Evolutionary conservation across 2,329 filamentous ascomycete genomes (phyloP).

Genomic region (Neodidymelliopsis sp.): DNA sequence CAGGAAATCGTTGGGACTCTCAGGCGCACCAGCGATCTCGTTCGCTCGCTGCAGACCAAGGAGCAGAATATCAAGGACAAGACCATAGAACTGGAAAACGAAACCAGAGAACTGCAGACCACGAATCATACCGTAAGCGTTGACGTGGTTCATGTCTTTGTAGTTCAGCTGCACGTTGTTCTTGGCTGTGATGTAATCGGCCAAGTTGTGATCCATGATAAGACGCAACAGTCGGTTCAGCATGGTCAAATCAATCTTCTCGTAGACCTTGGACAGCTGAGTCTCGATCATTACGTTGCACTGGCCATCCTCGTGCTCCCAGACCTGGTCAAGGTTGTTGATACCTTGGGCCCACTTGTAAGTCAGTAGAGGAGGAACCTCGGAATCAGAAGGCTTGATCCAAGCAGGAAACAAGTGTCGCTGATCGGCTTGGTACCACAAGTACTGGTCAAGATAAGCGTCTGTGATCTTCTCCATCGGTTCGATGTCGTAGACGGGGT

Average conservation of each 20-base stretch:
- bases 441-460: constrained; percentile 96
- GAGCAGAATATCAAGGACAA: constrained; percentile 91
- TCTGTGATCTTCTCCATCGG: constrained; percentile 99
- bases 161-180: constrained; percentile 99
- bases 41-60: constrained; percentile 95
- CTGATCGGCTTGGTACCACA: constrained; percentile 99
- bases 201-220: constrained; percentile 99
- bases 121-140: constrained; percentile 98
- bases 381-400: constrained; percentile 99
- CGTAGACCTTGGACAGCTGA: constrained; percentile 97
- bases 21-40: constrained; percentile 93
- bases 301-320: constrained; percentile 92
- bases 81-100: constrained; percentile 97
- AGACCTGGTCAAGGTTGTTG: constrained; percentile 95
- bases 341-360: constrained; percentile 99
- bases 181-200: constrained; percentile 98
- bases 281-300: constrained; percentile 99
- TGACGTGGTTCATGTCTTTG: constrained; percentile 99
- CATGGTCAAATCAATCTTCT: constrained; percentile 97
- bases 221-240: constrained; percentile 90
- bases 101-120: constrained; percentile 98
- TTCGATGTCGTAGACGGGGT: constrained; percentile 98
- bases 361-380: constrained; percentile 89
- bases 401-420: constrained; percentile 95
- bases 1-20: constrained; percentile 94